These are phyloP conservation scores for Trichoderma sp. DNA, from an alignment of 2,329 filamentous ascomycete species.

Conservation along the genomic window DNA sequence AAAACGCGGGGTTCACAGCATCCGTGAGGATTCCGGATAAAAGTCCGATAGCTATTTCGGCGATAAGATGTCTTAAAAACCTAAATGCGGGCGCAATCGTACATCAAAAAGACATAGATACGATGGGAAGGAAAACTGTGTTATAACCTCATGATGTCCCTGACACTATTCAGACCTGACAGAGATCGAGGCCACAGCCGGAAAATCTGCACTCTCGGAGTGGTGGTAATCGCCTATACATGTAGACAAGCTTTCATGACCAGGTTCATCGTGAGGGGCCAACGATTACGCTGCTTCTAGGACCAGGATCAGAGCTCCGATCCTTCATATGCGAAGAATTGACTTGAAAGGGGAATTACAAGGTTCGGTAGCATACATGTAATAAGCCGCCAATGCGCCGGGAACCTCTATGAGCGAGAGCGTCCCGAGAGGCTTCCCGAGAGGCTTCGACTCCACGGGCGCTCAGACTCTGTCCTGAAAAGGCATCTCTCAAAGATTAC, in stretches of 20 bases:
- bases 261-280: not conserved
- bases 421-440: not conserved
- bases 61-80: constrained; percentile 1
- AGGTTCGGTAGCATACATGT: not conserved
- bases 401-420: not conserved
- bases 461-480: not conserved
- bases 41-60: constrained; percentile 1
- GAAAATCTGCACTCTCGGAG: not conserved
- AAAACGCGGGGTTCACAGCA: constrained; percentile 1
- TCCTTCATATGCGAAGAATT: not conserved
- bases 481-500: not conserved
- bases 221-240: not conserved
- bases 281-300: not conserved
- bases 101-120: not conserved
- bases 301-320: not conserved
- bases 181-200: not conserved
- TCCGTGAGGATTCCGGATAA: not conserved
- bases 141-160: not conserved
- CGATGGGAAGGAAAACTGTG: not conserved
- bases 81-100: not conserved
- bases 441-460: not conserved
- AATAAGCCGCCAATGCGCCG: not conserved
- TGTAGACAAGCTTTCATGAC: not conserved
- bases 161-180: not conserved
- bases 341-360: not conserved